Percentiles rank a stretch among this genome's conserved stretches.
phyloP scores from a whole-genome alignment of 345 rosid species.

The Populus euphratica region DNA sequence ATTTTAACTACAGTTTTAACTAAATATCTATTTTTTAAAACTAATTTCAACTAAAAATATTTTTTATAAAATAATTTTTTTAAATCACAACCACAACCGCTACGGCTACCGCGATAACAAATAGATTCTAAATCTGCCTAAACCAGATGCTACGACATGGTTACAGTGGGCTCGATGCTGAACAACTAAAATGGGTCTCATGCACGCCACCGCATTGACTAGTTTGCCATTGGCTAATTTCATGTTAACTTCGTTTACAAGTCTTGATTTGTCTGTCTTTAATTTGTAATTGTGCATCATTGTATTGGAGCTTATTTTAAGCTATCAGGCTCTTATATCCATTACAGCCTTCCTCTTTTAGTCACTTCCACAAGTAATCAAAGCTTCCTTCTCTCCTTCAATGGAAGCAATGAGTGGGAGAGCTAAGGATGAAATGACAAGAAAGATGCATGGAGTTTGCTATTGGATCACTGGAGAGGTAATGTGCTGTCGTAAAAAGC shows the following conservation, averaged over 20 bases:
- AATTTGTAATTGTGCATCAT: too few species aligned
- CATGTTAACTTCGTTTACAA: too few species aligned
- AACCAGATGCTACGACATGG: not conserved
- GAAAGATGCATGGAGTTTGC: not conserved
- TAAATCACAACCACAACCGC: too few species aligned
- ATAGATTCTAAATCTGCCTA: not conserved
- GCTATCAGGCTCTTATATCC: not conserved
- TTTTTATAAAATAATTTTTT: too few species aligned
- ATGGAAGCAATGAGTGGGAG: not conserved
- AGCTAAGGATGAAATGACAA: not conserved
- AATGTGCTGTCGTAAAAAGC: not conserved
- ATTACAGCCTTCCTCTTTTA: not conserved
- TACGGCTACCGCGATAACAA: too few species aligned
- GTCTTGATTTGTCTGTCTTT: too few species aligned
- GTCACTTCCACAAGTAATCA: not conserved
- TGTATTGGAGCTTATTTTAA: not conserved
- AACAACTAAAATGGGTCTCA: not conserved
- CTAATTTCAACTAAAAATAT: too few species aligned
- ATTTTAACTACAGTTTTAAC: too few species aligned
- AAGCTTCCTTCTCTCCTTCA: not conserved
- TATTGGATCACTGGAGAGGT: not conserved
- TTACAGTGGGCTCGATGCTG: not conserved
- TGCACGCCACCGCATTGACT: too few species aligned
- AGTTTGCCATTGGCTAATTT: too few species aligned
- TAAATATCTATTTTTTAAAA: too few species aligned